A percentile compares a stretch with the other conserved stretches of the same genome.
phyloP scores from a whole-genome alignment of 2,329 filamentous ascomycete species.

The Cytospora schulzeri region DNA sequence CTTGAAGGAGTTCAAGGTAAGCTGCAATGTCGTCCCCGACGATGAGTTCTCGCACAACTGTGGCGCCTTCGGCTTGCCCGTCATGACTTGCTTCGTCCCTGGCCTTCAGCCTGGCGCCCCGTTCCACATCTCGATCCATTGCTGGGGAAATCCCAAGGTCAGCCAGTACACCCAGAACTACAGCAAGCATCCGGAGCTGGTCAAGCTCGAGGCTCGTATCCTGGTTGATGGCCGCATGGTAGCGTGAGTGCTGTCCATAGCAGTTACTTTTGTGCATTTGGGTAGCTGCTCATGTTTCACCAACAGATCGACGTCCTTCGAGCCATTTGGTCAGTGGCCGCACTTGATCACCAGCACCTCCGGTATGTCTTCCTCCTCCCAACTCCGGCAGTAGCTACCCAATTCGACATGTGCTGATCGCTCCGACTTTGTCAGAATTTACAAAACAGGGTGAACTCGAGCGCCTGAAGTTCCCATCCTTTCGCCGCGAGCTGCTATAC shows the following conservation, averaged over 20 bases:
- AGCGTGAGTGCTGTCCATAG: slow-evolving; percentile 50
- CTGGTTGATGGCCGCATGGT: slow-evolving; percentile 68
- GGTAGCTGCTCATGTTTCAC: not conserved
- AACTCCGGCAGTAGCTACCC: not conserved
- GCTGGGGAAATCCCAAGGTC: slow-evolving; percentile 65
- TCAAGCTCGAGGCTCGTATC: slow-evolving; percentile 67
- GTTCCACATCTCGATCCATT: slow-evolving; percentile 76
- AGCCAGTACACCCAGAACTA: slow-evolving; percentile 59
- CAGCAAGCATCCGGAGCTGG: slow-evolving; percentile 56
- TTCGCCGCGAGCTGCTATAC: slow-evolving; percentile 68
- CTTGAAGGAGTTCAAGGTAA: slow-evolving; percentile 79
- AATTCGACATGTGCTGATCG: slow-evolving; percentile 2
- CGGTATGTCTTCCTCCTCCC: slow-evolving; percentile 36
- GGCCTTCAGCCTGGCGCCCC: slow-evolving; percentile 59
- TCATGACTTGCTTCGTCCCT: slow-evolving; percentile 72
- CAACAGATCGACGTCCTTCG: slow-evolving; percentile 57
- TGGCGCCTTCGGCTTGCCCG: slow-evolving; percentile 57
- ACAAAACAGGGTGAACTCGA: slow-evolving; percentile 61
- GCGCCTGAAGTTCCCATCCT: slow-evolving; percentile 70
- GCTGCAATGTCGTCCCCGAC: slow-evolving; percentile 69
- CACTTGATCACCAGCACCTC: slow-evolving; percentile 50
- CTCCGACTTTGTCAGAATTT: slow-evolving; percentile 41
- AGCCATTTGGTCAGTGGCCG: slow-evolving; percentile 53
- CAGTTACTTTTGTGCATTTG: too few relatives aligned
- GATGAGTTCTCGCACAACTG: slow-evolving; percentile 55